Evolutionary conservation across 2,329 filamentous ascomycete species (phyloP), one percentile per base, ranked within the genome.

Genomic region (Penicillium rolfsii): DNA sequence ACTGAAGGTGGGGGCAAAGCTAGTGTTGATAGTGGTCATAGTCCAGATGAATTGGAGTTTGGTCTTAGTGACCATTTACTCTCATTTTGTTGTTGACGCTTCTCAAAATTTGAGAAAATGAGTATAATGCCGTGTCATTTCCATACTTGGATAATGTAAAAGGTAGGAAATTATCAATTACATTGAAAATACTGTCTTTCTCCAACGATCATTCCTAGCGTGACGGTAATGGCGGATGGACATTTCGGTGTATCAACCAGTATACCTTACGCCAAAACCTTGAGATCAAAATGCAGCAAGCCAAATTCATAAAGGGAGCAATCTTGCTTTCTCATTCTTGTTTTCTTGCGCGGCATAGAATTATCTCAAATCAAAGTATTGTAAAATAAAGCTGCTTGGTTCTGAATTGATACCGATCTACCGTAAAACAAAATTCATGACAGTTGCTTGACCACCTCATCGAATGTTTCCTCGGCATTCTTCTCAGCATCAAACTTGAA

Each of bases 401-500:
- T 33, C 28, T 50, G 11, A 22, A 5, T 22, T n/a, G 14, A 22
- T 50, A 35, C 30, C 5, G 5, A 53, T 38, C 3, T 38, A 53
- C n/a, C 12, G 9, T 4, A 52, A 9, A 14, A 40, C 9, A 22
- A 28, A 38, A 7, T 4, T 53, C 35, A 38, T n/a, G 40, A 5
- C 19, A 53, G 6, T 12, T 11, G 19, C 35, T 70, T 67, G 16
- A 67, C 66, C 9, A 71, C 59, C 61, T 68, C 71, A 64, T 67
- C 73, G 65, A 65, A 81, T 36, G 75, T 71, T 41, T 76, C 72
- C 62, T 81, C 79, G 0, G 81, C 79, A 63, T 82, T 76, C 36
- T 70, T 73, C 71, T 84, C 81, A 28, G 81, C 78, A 65, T 85
- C 82, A 64, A 83, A 82, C 41, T 76, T 72, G 24, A 83, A 73